These are phyloP conservation scores for Puccinia polysora DNA, from an alignment of 1,284 basidiomycete species.

Conservation along the genomic window DNA sequence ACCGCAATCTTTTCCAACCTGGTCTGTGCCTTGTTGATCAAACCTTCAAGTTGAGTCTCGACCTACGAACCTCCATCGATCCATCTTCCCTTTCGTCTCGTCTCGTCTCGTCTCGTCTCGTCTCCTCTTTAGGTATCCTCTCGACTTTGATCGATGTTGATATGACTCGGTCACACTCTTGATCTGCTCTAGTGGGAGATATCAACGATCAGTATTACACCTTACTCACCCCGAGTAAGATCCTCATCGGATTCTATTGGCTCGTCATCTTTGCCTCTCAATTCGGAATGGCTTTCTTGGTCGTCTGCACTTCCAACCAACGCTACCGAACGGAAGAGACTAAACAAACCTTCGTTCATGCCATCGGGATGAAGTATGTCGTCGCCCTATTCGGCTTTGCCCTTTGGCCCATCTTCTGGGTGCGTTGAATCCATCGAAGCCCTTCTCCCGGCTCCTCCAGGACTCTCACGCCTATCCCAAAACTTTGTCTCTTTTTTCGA, in stretches of 20 bases:
- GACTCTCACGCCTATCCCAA: neutral
- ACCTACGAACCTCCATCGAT: neutral
- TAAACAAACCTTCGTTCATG: slow-evolving; percentile 42
- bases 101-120: neutral
- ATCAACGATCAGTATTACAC: slow-evolving; percentile 43
- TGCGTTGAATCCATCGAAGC: neutral
- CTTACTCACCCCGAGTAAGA: slow-evolving; percentile 35
- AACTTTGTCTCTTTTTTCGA: neutral
- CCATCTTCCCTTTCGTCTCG: neutral
- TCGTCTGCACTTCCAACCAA: slow-evolving; percentile 41
- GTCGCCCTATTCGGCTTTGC: slow-evolving; percentile 35
- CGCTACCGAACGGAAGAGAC: slow-evolving; percentile 43
- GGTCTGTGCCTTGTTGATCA: slow-evolving; percentile 33
- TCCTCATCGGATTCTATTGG: slow-evolving; percentile 40
- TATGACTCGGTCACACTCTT: neutral
- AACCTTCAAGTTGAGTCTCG: slow-evolving; percentile 31
- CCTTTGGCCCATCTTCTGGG: slow-evolving; percentile 44
- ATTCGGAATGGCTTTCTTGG: slow-evolving; percentile 36
- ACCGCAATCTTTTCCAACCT: slow-evolving; percentile 37
- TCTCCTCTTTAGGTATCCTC: neutral
- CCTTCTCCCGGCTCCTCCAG: too few species aligned
- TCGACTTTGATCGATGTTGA: neutral
- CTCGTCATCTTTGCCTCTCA: slow-evolving; percentile 28
- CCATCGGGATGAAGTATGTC: slow-evolving; percentile 37
- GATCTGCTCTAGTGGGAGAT: slow-evolving; percentile 21